phyloP scores from a whole-genome alignment of 179 eudicot species.

The Camellia oleifera region DNA sequence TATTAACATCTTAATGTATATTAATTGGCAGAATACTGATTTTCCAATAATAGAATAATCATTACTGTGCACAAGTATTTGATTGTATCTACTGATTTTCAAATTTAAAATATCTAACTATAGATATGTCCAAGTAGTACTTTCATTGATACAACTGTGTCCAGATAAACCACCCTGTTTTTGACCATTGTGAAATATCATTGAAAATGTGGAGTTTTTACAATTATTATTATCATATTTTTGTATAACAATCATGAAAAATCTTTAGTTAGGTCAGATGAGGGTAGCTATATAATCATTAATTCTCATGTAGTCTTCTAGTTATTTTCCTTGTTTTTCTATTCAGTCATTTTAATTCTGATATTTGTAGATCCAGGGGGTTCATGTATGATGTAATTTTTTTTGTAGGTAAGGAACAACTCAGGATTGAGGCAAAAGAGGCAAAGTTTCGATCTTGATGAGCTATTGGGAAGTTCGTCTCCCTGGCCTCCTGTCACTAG shows the following conservation, averaged over 20 bases:
- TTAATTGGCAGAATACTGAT: background rate
- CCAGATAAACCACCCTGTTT: background rate
- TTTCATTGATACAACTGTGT: background rate
- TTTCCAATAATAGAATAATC: background rate
- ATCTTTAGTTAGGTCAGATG: no score
- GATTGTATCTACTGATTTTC: background rate
- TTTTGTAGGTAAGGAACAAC: slow-evolving; percentile 46
- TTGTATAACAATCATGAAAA: no score
- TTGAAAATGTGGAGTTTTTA: background rate
- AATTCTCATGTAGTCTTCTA: no score
- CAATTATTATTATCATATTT: no score
- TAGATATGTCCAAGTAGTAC: background rate
- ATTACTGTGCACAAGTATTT: background rate
- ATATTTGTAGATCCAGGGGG: background rate
- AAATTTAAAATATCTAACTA: background rate
- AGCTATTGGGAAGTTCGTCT: slow-evolving; percentile 78
- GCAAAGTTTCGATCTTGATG: slow-evolving; percentile 84
- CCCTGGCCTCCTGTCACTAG: slow-evolving; percentile 79
- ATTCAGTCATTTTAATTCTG: background rate
- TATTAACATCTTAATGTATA: background rate
- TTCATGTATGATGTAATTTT: background rate
- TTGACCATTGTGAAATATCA: background rate
- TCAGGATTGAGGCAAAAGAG: slow-evolving; percentile 56
- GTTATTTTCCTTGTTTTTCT: no score
- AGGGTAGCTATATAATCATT: no score